These are phyloP conservation scores for Emericellopsis terricola DNA, from an alignment of 495 filamentous ascomycete genomes.

Conservation along the genomic window DNA sequence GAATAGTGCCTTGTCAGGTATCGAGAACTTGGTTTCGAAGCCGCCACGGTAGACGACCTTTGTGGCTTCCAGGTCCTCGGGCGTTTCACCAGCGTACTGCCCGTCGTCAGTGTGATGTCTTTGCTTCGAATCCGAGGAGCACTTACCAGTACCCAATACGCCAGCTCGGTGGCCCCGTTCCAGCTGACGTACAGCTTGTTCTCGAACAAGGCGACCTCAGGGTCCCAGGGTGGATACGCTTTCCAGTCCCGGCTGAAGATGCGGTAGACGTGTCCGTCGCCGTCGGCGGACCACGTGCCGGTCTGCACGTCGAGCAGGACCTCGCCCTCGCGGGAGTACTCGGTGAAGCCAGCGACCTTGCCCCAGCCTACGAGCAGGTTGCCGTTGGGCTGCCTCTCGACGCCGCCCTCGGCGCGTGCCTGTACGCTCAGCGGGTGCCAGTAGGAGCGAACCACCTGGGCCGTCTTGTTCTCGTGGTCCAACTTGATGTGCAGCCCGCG, in stretches of 20 bases:
- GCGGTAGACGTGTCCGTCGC: constrained; percentile 5
- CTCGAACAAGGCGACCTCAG: constrained; percentile 4
- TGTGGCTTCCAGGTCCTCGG: background rate
- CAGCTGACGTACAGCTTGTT: constrained; percentile 10
- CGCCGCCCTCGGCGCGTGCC: constrained; percentile 25
- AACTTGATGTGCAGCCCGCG: constrained; percentile 27
- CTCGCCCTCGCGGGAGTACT: constrained; percentile 17
- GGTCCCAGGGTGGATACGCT: constrained; percentile 6
- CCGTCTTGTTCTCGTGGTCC: constrained; percentile 20
- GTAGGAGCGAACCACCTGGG: constrained; percentile 4
- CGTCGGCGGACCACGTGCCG: constrained; percentile 3
- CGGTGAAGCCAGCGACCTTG: constrained; percentile 25
- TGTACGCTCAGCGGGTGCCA: constrained; percentile 7
- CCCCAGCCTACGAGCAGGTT: constrained; percentile 34
- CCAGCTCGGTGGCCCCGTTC: constrained; percentile 14
- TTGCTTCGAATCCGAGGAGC: background rate
- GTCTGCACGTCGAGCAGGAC: constrained; percentile 10
- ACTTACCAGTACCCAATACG: constrained; percentile 9
- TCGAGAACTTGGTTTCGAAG: background rate
- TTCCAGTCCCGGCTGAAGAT: constrained; percentile 11
- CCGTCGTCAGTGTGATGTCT: no score
- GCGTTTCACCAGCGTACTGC: no score
- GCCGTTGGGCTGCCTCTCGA: constrained; percentile 24
- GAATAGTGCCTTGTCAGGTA: background rate
- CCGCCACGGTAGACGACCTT: background rate